Evolutionary conservation across 345 rosid species (phyloP).

Genomic region (Eucalyptus paniculata): DNA sequence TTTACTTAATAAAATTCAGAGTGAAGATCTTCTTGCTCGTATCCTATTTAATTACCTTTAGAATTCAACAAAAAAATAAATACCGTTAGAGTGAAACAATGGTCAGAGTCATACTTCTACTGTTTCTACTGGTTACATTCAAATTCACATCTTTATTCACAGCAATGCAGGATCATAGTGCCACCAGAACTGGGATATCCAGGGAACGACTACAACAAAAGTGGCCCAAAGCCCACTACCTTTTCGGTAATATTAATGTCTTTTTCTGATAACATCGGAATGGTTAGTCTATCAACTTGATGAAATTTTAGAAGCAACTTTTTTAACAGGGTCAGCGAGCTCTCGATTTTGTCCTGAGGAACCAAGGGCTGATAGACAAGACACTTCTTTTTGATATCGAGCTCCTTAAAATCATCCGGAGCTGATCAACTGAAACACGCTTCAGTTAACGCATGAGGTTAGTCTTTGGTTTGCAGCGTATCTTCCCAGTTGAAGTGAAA

Average conservation of each 20-base stretch:
- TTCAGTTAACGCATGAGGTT: background rate
- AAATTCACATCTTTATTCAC: slow-evolving; percentile 13
- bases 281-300: background rate
- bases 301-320: background rate
- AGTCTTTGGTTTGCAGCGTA: background rate
- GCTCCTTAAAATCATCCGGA: slow-evolving; percentile 71
- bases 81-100: background rate
- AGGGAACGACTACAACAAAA: slow-evolving; percentile 70
- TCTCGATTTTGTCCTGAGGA: slow-evolving; percentile 84
- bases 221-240: slow-evolving; percentile 76
- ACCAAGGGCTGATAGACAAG: slow-evolving; percentile 94
- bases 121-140: background rate
- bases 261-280: background rate
- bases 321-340: slow-evolving; percentile 82
- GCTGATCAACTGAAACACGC: slow-evolving; percentile 1
- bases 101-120: background rate
- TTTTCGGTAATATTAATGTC: slow-evolving; percentile 52
- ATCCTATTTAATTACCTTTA: background rate
- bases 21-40: background rate
- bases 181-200: slow-evolving; percentile 98
- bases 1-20: background rate
- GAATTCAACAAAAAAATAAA: background rate
- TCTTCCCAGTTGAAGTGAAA: background rate
- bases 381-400: slow-evolving; percentile 88
- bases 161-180: slow-evolving; percentile 83